Conservation (phyloP, 345 rosid genomes). For the Lagerstroemia speciosa region DNA sequence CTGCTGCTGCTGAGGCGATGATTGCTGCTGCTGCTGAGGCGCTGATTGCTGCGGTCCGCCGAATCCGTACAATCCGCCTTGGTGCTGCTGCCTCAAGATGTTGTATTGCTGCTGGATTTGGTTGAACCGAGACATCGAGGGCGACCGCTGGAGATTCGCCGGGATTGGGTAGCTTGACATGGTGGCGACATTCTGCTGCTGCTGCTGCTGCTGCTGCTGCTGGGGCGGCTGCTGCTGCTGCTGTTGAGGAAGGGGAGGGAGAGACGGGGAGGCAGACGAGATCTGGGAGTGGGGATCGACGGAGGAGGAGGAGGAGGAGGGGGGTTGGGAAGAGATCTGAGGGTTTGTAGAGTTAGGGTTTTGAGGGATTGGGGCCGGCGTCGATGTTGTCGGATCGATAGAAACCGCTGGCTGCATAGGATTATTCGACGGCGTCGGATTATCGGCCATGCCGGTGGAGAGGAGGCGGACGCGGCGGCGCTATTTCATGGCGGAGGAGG, state of each 20-base stretch:
- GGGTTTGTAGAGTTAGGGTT: slow-evolving; percentile 11
- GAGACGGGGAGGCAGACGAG: slow-evolving; percentile 42
- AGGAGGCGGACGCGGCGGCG: slow-evolving; percentile 1
- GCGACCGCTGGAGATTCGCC: slow-evolving; percentile 58
- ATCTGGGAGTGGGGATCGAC: slow-evolving; percentile 36
- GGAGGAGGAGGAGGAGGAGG: slow-evolving; percentile 40
- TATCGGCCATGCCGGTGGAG: slow-evolving; percentile 13
- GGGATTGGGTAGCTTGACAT: slow-evolving; percentile 58
- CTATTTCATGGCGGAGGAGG: slow-evolving; percentile 11
- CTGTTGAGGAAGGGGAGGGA: slow-evolving; percentile 29
- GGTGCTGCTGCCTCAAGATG: slow-evolving; percentile 46
- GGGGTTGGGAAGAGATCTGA: slow-evolving; percentile 28
- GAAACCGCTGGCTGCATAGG: slow-evolving; percentile 19
- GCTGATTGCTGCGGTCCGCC: slow-evolving; percentile 45
- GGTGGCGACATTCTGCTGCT: slow-evolving; percentile 28
- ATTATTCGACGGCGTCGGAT: slow-evolving; percentile 12
- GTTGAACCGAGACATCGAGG: slow-evolving; percentile 61
- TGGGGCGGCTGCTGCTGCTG: slow-evolving; percentile 29
- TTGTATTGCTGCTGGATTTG: slow-evolving; percentile 50
- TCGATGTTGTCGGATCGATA: slow-evolving; percentile 9
- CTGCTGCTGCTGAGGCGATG: slow-evolving; percentile 12
- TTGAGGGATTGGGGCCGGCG: slow-evolving; percentile 10
- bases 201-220: slow-evolving; percentile 22
- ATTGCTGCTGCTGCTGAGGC: slow-evolving; percentile 32
- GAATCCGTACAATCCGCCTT: slow-evolving; percentile 55